Percentiles rank a stretch among this genome's conserved stretches.
These are phyloP conservation scores for Iris macrosiphon DNA, from an alignment of 106 monocot genomes.

Conservation along the genomic window DNA sequence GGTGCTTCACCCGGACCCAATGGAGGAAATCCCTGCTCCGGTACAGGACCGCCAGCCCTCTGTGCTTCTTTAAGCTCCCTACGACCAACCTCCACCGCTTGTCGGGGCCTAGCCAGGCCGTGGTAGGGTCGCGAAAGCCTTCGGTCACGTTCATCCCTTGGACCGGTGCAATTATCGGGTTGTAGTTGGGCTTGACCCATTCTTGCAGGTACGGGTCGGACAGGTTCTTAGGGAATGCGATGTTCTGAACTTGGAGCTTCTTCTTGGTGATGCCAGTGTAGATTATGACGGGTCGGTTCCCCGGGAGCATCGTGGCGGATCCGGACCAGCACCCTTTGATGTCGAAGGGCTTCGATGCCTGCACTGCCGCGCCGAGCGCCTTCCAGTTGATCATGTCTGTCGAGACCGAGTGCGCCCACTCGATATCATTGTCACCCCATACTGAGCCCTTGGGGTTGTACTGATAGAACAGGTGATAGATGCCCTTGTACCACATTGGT, in stretches of 20 bases:
- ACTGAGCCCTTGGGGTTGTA: conserved; percentile 1
- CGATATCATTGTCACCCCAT: conserved; percentile 3
- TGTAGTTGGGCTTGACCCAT: conserved; percentile 7
- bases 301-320: neutral
- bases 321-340: conserved; percentile 5
- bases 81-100: neutral
- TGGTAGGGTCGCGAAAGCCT: conserved; percentile 1
- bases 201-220: neutral
- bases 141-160: neutral
- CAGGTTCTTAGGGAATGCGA: conserved; percentile 1
- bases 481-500: conserved; percentile 5
- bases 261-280: neutral
- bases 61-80: neutral
- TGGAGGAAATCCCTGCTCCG: conserved; percentile 2
- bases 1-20: neutral
- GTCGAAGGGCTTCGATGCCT: neutral
- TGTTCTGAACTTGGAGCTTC: conserved; percentile 1
- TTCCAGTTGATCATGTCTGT: conserved; percentile 9
- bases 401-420: conserved; percentile 3
- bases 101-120: neutral
- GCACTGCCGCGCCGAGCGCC: neutral
- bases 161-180: neutral
- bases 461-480: conserved; percentile 4
- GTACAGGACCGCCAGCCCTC: neutral
- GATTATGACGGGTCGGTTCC: neutral